phyloP scores from a whole-genome alignment of 2,329 filamentous ascomycete species.

The Aspergillus aculeatus region DNA sequence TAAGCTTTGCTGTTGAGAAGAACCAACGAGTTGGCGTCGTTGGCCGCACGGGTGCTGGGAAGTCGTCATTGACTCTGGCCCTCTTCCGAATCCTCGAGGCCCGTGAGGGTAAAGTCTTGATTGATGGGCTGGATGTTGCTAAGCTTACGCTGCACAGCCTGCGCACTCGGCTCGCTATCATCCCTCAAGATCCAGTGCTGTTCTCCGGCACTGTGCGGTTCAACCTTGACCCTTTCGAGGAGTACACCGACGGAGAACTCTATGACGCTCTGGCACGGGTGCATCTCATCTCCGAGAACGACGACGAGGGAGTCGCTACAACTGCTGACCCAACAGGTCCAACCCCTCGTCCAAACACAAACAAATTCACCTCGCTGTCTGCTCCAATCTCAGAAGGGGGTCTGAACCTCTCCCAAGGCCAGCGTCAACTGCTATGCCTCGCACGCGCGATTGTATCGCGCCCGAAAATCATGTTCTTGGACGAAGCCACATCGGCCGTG shows the following conservation, averaged over 20 bases:
- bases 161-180: conserved; percentile 73
- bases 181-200: conserved; percentile 76
- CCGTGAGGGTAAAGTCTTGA: conserved; percentile 26
- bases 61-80: conserved; percentile 33
- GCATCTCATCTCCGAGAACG: conserved; percentile 43
- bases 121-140: conserved; percentile 51
- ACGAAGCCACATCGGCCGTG: conserved; percentile 76
- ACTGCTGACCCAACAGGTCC: neutral
- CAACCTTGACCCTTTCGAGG: conserved; percentile 73
- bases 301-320: neutral
- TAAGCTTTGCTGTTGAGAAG: conserved; percentile 27
- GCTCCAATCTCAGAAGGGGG: neutral
- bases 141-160: conserved; percentile 54
- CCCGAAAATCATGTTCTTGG: conserved; percentile 75
- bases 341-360: neutral
- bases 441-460: conserved; percentile 60
- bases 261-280: conserved; percentile 68
- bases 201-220: conserved; percentile 74
- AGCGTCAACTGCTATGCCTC: conserved; percentile 33
- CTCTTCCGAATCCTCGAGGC: conserved; percentile 33
- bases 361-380: neutral
- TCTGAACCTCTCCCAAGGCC: conserved; percentile 48
- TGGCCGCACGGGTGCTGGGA: conserved; percentile 36
- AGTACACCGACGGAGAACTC: conserved; percentile 67
- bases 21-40: conserved; percentile 34